Evolutionary conservation across 768 basidiomycete species (phyloP), one percentile per base, ranked within the genome.

Genomic region (Epithele typhae): DNA sequence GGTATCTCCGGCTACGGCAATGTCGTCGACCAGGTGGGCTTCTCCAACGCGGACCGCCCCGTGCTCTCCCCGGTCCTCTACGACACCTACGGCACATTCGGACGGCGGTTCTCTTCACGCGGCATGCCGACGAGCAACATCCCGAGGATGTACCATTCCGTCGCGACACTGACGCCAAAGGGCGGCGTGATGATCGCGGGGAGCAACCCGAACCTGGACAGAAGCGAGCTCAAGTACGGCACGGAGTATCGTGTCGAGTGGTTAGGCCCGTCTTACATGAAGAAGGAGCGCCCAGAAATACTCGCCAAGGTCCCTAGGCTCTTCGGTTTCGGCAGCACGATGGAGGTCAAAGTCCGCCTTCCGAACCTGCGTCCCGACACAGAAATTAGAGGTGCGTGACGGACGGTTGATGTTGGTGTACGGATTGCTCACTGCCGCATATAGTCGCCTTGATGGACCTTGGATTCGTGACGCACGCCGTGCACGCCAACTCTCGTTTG

Each of bases 211-310:
- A 91, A 91, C 63, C 63, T 90, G 48, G 87, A 91, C 62, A 69
- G 86, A 43, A 88, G 82, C 55, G 83, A 80, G 55, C 56, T 78
- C 34, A 69, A 70, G 59, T 93, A 87, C 60, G 81, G 83, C 24
- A 92, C 91, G 15, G 90, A 95, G 63, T 95, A 94, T 62, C 75
- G 91, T 40, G 86, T 92, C 25, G 93, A 96, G 61, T 82, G 84
- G 76, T 72, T 95, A 53, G 75, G 74, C 43, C 94, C 95, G 0
- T 84, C 87, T 22, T 98, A 95, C 60, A 81, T 88, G 79, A 61
- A 64, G 21, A 65, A 64, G 55, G 59, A 73, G 11, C 75, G 91
- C 25, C 92, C 87, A 5, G 59, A 65, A 39, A 71, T 84, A 25
- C 36, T 60, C 4, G 33, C 34, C 14, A 55, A 51, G 49, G 56